Evolutionary conservation across 2,329 filamentous ascomycete genomes (phyloP).

Genomic region (Exophiala spinifera): DNA sequence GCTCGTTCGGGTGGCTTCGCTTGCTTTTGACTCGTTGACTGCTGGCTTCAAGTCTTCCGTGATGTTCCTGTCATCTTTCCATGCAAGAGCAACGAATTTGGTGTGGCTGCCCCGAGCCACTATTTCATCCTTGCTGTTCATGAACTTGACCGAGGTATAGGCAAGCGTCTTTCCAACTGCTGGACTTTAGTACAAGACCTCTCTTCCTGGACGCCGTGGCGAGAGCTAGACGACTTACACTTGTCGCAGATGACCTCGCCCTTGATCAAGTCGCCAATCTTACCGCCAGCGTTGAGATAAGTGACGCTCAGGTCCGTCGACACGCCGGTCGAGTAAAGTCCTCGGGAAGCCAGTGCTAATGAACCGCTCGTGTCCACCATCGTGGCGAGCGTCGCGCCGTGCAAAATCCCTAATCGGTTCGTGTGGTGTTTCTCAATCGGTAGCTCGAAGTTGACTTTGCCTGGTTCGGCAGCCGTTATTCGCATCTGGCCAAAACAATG

Average conservation of each 20-base stretch:
- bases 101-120: constrained; percentile 66
- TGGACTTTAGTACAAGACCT: constrained; percentile 3
- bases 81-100: constrained; percentile 60
- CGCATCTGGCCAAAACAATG: constrained; percentile 49
- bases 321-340: constrained; percentile 64
- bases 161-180: constrained; percentile 64
- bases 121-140: constrained; percentile 56
- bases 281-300: constrained; percentile 62
- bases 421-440: constrained; percentile 65
- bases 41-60: constrained; percentile 53
- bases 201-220: neutral
- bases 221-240: constrained; percentile 42
- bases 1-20: constrained; percentile 18
- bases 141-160: constrained; percentile 61
- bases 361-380: constrained; percentile 66
- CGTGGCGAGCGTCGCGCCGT: constrained; percentile 65
- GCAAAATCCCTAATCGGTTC: constrained; percentile 63
- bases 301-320: constrained; percentile 66
- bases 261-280: constrained; percentile 57
- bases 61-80: constrained; percentile 62
- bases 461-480: constrained; percentile 59
- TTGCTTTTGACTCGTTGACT: constrained; percentile 23
- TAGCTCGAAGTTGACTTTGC: constrained; percentile 63
- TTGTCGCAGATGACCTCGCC: constrained; percentile 65
- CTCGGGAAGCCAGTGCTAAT: constrained; percentile 62